Base-by-base conservation (phyloP, 768 basidiomycete genomes). In the Lactarius hatsudake region DNA sequence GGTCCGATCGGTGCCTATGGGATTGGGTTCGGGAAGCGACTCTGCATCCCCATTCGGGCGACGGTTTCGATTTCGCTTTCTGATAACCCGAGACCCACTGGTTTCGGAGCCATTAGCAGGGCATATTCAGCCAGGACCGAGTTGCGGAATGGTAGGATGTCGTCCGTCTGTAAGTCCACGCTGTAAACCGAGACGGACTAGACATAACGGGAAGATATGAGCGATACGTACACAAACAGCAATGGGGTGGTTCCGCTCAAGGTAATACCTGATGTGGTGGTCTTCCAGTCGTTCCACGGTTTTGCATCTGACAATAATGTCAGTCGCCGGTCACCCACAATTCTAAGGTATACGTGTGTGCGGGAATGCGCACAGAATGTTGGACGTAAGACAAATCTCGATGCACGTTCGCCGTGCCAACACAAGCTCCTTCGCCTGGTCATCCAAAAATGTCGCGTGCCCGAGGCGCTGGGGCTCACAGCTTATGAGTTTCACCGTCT, bases 381-480 rank as follows among this genome's bases (percentile, higher is more conserved):
- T 94, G 0, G 92, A 93, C 20, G 83, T 87, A 34, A 94, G 81
- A 74, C 93, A 94, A 53, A 94, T 87, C 76, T 94, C 93, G 48
- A 94, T 83, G 73, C 86, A 86, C 26, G 80, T 82, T 53, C 83
- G 83, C 43, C 84, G 81, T 30, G 79, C 73, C 62, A 84, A 76
- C 9, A 92, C 89, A 48, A 87, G 73, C 1, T 78, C 75, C 67
- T 84, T 83, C 0, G 86, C 84, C 56, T 85, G 84, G 2, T 84
- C 83, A 65, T 86, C 79, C 28, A 95, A 81, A 76, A 90, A 93
- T 0, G 93, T 94, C 3, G 90, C 93, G 67, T 94, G 93, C 0
- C 93, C 90, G 0, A 94, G 78, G 53, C 93, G 80, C 61, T 87
- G 80, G 0, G 92, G 92, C 26, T 76, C 75, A 75, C 82, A 87